Conservation (phyloP, 2,329 filamentous ascomycete species). For the Bipolaris oryzae region DNA sequence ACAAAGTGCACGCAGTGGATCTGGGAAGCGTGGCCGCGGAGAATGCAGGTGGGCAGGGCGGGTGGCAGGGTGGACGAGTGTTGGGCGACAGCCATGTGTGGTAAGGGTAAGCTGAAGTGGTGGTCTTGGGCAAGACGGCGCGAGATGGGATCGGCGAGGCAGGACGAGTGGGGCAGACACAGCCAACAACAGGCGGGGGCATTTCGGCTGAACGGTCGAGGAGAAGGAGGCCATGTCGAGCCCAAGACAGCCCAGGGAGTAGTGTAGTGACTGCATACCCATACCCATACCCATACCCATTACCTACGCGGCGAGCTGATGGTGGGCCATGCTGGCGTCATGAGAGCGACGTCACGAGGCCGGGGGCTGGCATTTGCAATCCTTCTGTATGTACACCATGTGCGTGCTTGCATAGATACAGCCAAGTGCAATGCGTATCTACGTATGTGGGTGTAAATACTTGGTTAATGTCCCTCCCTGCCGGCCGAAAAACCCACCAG, state of each 20-base stretch:
- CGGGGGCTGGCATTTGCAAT: not conserved
- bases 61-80: conserved; percentile 50
- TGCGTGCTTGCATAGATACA: not conserved
- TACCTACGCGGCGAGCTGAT: not conserved
- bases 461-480: too few species aligned
- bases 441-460: too few species aligned
- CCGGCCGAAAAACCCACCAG: too few species aligned
- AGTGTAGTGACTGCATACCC: too few species aligned
- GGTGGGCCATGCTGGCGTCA: not conserved
- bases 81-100: conserved; percentile 35
- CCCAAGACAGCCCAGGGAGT: too few species aligned
- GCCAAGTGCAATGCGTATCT: not conserved
- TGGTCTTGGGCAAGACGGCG: conserved; percentile 34
- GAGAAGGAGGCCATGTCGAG: conserved; percentile 3
- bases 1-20: conserved; percentile 80
- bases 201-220: conserved; percentile 3
- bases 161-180: conserved; percentile 15
- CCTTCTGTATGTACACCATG: not conserved
- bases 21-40: conserved; percentile 83
- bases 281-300: too few species aligned
- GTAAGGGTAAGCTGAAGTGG: conserved; percentile 29
- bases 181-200: conserved; percentile 9
- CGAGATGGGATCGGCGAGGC: conserved; percentile 36
- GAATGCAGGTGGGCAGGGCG: conserved; percentile 68
- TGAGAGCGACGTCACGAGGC: not conserved